Percentiles rank a stretch among this genome's conserved stretches.
phyloP scores from a whole-genome alignment of 495 filamentous ascomycete genomes.

The Pyrenula massariospora region DNA sequence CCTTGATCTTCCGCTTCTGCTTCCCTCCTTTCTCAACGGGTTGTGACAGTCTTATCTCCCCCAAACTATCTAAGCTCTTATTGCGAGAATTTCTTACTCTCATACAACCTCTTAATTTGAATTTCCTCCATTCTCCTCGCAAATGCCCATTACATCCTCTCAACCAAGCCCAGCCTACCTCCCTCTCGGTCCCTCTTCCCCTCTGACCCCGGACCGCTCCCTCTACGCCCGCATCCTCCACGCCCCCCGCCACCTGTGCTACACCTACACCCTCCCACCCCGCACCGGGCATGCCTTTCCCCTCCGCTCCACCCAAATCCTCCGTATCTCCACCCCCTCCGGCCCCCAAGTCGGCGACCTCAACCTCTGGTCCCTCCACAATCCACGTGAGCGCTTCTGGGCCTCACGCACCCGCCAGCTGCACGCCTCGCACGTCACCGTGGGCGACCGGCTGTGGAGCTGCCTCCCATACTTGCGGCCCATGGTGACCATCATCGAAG shows the following conservation, averaged over 20 bases:
- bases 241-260: not conserved
- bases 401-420: conserved; percentile 67
- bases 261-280: conserved; percentile 19
- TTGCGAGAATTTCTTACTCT: too few species aligned
- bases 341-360: conserved; percentile 74
- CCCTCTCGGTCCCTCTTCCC: not conserved
- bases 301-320: conserved; percentile 48
- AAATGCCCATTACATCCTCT: not conserved
- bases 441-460: conserved; percentile 63
- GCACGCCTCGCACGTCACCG: conserved; percentile 58
- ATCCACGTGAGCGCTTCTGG: conserved; percentile 72
- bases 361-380: conserved; percentile 67
- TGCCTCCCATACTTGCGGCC: conserved; percentile 66
- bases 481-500: conserved; percentile 56
- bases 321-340: conserved; percentile 59
- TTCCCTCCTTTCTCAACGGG: too few species aligned
- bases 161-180: not conserved
- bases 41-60: too few species aligned
- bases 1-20: too few species aligned
- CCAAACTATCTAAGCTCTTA: too few species aligned
- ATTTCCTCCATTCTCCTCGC: too few species aligned
- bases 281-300: conserved; percentile 54
- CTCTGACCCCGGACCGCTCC: not conserved
- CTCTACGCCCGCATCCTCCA: not conserved
- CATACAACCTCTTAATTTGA: too few species aligned